These are phyloP conservation scores for Tylopilus subfusipes DNA, from an alignment of 768 basidiomycete species.

Conservation along the genomic window DNA sequence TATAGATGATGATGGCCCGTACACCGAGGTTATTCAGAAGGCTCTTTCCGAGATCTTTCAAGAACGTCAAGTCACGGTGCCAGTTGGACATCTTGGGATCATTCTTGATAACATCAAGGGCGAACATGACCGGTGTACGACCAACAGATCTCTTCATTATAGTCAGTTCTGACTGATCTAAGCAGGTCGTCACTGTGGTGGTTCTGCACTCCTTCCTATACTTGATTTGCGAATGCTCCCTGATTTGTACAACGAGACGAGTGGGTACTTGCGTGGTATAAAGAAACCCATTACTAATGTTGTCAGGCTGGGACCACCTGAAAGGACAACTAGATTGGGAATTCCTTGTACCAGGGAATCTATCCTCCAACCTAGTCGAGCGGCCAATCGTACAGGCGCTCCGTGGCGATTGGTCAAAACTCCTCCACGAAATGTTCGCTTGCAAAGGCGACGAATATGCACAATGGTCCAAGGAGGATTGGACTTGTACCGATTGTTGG, in stretches of 20 bases:
- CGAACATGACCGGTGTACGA: neutral
- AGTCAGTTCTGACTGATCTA: neutral
- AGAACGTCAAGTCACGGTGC: neutral
- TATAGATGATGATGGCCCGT: neutral
- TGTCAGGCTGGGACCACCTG: conserved; percentile 3
- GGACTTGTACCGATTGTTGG: neutral
- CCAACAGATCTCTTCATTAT: neutral
- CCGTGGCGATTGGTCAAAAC: neutral
- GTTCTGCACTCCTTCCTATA: neutral
- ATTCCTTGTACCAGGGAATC: neutral
- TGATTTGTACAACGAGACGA: neutral
- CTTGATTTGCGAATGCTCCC: neutral
- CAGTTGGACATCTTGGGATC: neutral
- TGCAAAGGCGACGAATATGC: neutral
- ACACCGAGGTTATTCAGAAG: neutral
- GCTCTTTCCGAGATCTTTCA: neutral
- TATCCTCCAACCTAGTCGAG: neutral
- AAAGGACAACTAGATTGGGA: neutral
- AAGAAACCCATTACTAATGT: neutral
- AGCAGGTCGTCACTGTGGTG: neutral
- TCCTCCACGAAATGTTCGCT: neutral
- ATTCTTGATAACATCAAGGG: conserved; percentile 4
- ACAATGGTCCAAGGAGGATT: no score
- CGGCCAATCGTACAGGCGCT: neutral
- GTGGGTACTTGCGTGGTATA: neutral